A percentile compares a stretch with the other conserved stretches of the same genome.
phyloP scores from a whole-genome alignment of 805 yeast species.

The Saccharomyces cerevisiae region DNA sequence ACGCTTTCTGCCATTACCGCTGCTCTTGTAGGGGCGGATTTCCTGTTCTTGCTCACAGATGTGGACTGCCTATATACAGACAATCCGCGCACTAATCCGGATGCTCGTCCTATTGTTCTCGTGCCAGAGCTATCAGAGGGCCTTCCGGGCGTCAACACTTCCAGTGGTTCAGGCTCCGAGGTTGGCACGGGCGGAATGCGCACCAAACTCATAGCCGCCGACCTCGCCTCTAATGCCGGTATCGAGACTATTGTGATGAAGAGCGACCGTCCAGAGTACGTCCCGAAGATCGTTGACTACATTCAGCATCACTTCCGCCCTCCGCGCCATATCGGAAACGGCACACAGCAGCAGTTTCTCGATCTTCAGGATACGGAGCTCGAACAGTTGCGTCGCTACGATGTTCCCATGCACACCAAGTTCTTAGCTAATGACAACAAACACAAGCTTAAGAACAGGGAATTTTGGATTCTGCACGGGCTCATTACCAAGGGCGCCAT shows the following conservation, averaged over 20 bases:
- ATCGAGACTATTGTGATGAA: conserved; percentile 82
- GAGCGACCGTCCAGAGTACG: conserved; percentile 66
- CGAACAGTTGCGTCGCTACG: conserved; percentile 28
- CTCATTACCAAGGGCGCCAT: conserved; percentile 72
- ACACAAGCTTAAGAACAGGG: conserved; percentile 66
- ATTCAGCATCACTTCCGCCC: conserved; percentile 33
- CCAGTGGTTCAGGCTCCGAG: conserved; percentile 64
- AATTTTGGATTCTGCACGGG: conserved; percentile 93
- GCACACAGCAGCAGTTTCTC: conserved; percentile 6
- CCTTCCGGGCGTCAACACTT: conserved; percentile 62
- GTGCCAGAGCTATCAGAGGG: conserved; percentile 63
- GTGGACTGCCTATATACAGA: conserved; percentile 92
- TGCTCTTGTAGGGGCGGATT: conserved; percentile 90
- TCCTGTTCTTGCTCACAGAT: conserved; percentile 84
- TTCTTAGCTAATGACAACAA: conserved; percentile 63
- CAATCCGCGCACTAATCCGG: conserved; percentile 79
- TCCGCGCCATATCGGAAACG: conserved; percentile 23
- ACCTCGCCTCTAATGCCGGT: conserved; percentile 89
- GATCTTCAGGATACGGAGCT: conserved; percentile 35
- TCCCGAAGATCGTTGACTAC: conserved; percentile 63
- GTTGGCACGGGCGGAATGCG: conserved; percentile 99
- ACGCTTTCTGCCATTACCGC: conserved; percentile 93
- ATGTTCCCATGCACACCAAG: conserved; percentile 82
- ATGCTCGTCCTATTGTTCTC: conserved; percentile 69
- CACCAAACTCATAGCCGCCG: conserved; percentile 93